These are phyloP conservation scores for Botrytis aclada DNA, from an alignment of 2,329 filamentous ascomycete species.

Conservation along the genomic window DNA sequence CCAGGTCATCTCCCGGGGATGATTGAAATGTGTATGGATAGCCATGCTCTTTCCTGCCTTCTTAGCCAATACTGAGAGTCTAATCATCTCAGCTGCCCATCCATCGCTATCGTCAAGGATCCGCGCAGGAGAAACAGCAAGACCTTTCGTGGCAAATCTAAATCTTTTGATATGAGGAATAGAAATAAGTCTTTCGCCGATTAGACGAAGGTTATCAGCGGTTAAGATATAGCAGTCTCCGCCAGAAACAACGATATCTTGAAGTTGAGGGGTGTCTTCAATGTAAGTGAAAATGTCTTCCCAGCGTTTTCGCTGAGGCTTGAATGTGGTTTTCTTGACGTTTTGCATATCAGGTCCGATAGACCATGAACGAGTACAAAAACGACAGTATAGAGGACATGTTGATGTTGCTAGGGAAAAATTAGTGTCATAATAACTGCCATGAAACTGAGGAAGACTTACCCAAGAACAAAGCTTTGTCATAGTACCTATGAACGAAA, in stretches of 20 bases:
- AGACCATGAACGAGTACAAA: constrained; percentile 59
- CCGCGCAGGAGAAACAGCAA: constrained; percentile 56
- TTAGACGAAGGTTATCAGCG: constrained; percentile 49
- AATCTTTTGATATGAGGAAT: constrained; percentile 59
- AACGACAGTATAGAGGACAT: constrained; percentile 61
- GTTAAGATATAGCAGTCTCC: constrained; percentile 59
- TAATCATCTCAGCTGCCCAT: constrained; percentile 53
- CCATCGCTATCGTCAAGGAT: constrained; percentile 50
- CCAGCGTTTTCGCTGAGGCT: constrained; percentile 47
- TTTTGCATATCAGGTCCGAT: constrained; percentile 54
- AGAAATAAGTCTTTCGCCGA: constrained; percentile 53
- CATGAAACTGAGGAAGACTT: constrained; percentile 27
- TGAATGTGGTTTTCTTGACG: constrained; percentile 46
- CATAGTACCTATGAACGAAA: constrained; percentile 61
- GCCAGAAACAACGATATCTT: constrained; percentile 61
- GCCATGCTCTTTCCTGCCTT: constrained; percentile 57
- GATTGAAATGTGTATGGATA: constrained; percentile 64
- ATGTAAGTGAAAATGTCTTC: constrained; percentile 58
- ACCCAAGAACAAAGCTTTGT: constrained; percentile 62
- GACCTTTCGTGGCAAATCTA: constrained; percentile 60
- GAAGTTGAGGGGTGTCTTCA: constrained; percentile 46
- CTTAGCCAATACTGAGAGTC: constrained; percentile 49
- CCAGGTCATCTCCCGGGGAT: constrained; percentile 61
- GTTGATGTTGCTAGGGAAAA: constrained; percentile 50
- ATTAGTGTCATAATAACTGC: constrained; percentile 24